Conservation (phyloP, 129 eudicot species). For the Smallanthus sonchifolius region DNA sequence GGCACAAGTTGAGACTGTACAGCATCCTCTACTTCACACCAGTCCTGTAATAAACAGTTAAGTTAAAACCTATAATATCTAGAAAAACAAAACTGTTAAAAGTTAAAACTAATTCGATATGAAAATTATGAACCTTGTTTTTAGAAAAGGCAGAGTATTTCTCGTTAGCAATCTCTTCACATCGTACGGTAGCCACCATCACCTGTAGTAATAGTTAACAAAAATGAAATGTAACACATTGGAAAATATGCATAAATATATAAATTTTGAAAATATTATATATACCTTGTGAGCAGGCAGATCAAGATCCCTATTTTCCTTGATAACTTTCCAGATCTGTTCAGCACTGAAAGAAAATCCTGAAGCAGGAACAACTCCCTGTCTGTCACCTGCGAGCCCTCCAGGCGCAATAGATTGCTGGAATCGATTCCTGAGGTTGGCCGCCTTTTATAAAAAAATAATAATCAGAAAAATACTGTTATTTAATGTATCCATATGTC, state of each 20-base stretch:
- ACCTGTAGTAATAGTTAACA: conserved; percentile 41
- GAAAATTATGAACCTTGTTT: conserved; percentile 49
- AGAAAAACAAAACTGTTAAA: background rate
- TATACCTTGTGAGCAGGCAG: conserved; percentile 35
- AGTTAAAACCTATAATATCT: background rate
- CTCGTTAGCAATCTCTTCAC: conserved; percentile 92
- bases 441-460: conserved; percentile 15
- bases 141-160: conserved; percentile 42
- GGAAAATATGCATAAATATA: background rate
- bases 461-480: background rate
- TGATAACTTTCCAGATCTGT: conserved; percentile 36
- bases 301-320: conserved; percentile 39
- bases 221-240: background rate
- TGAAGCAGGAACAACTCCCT: conserved; percentile 40
- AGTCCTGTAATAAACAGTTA: conserved; percentile 45
- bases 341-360: conserved; percentile 33
- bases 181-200: conserved; percentile 98
- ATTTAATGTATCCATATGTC: background rate
- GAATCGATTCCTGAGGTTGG: conserved; percentile 27
- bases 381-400: conserved; percentile 38
- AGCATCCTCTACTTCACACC: conserved; percentile 62
- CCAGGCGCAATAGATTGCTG: conserved; percentile 37
- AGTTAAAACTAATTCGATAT: background rate
- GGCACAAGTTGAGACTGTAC: conserved; percentile 57
- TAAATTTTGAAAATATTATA: background rate